A percentile compares a stretch with the other conserved stretches of the same genome.
Evolutionary conservation across 164 flowering plant species (phyloP).

Genomic region (Pachysandra terminalis): DNA sequence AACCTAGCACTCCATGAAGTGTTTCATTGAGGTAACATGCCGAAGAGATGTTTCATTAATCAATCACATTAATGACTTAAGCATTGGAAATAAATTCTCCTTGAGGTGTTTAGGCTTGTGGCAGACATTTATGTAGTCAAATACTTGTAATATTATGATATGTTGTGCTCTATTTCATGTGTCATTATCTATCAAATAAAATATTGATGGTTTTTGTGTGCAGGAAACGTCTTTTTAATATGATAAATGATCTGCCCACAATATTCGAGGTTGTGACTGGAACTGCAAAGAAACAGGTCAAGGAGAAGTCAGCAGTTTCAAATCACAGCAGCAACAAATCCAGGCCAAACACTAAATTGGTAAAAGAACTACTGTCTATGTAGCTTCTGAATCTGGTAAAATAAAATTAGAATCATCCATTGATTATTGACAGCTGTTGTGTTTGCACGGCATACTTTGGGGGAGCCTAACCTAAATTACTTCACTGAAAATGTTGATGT

Average conservation of each 20-base stretch:
- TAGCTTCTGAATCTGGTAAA: not conserved
- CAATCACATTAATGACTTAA: too few relatives aligned
- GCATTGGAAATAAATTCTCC: not conserved
- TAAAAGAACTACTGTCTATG: conserved; percentile 13
- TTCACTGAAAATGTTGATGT: not conserved
- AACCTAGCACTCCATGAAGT: not conserved
- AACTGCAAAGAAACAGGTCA: conserved; percentile 57
- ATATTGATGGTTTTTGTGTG: conserved; percentile 19
- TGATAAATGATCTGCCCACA: conserved; percentile 87
- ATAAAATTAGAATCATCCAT: not conserved
- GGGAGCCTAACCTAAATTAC: not conserved
- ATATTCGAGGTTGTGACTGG: conserved; percentile 84
- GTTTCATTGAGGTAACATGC: too few relatives aligned
- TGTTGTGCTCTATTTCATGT: not conserved
- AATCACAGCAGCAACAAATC: conserved; percentile 69
- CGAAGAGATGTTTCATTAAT: too few relatives aligned
- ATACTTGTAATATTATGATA: too few relatives aligned
- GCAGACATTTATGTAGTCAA: too few relatives aligned
- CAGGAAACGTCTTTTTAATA: conserved; percentile 75
- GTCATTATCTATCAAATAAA: not conserved
- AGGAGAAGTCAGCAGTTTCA: conserved; percentile 62
- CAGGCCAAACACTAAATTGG: conserved; percentile 62
- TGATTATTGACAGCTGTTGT: not conserved
- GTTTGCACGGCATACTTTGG: not conserved
- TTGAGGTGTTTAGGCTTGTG: not conserved